Conservation (phyloP, 208 protist genomes). For the Blechomonas ayalai region DNA sequence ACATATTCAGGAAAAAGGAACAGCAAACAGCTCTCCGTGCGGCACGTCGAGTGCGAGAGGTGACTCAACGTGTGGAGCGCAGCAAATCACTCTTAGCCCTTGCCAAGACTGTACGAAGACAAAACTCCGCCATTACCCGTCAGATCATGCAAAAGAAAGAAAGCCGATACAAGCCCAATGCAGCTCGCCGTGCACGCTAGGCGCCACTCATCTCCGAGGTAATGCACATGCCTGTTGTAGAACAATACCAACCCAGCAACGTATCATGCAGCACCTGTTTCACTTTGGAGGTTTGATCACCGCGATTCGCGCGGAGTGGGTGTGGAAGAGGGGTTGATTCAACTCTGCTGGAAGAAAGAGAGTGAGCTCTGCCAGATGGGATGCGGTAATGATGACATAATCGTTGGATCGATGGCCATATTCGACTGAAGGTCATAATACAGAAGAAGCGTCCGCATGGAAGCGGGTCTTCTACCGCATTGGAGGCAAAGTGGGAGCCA, state of each 20-base stretch:
- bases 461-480: no score
- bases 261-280: conserved; percentile 1
- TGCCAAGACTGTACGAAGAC: conserved; percentile 67
- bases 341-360: no score
- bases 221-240: not conserved
- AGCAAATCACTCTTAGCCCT: conserved; percentile 68
- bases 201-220: not conserved
- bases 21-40: conserved; percentile 21
- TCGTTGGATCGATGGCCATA: no score
- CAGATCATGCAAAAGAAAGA: conserved; percentile 57
- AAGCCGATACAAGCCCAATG: conserved; percentile 68
- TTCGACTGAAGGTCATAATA: no score
- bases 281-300: no score
- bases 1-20: conserved; percentile 32
- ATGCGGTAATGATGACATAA: no score
- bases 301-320: no score
- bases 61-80: conserved; percentile 77
- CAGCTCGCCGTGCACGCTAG: conserved; percentile 45
- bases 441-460: no score
- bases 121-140: conserved; percentile 62
- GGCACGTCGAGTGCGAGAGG: conserved; percentile 54
- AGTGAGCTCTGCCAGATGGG: no score
- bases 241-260: not conserved
- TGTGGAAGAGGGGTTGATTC: no score
- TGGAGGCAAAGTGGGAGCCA: no score